Base-by-base conservation (phyloP, 768 basidiomycete species). In the Pleurotus cornucopiae region DNA sequence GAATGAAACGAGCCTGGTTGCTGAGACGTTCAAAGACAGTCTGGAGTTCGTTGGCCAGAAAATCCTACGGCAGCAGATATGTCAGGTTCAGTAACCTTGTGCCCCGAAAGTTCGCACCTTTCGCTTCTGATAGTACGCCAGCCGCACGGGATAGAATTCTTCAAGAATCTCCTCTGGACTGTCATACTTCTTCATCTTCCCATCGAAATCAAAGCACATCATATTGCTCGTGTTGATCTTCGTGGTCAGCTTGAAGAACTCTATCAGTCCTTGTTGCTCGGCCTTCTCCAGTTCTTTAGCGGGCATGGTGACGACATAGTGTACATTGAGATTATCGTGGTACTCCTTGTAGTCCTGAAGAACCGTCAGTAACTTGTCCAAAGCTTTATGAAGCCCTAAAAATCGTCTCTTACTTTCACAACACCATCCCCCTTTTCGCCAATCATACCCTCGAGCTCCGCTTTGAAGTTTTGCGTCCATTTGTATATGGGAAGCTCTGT, bases 121-220 rank as follows among this genome's bases (percentile, higher is more conserved):
- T 68, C 97, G 89, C 63, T 93, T 92, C 73, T 95, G 94, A 68
- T 99, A 99, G 71, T 83, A 94, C 23, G 90, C 85, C 60, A 99
- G 73, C 13, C 97, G 84, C 55, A 85, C 74, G 23, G 91, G 89
- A 67, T 91, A 99, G 67, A 97, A 99, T 39, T 97, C 95, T 60
- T 91, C 86, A 45, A 98, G 70, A 53, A 99, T 91, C 61, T 94
- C 89, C 66, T 98, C 97, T 0, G 97, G 84, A 0, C 86, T 81
- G 14, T 82, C 75, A 69, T 98, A 98, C 72, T 87, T 95, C 74
- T 87, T 93, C 74, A 99, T 96, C 76, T 96, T 97, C 62, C 92
- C 88, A 14, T 95, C 90, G 58, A 91, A 82, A 71, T 99, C 96
- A 70, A 99, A 99, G 72, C 93, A 94, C 14, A 98, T 97, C 97